These are phyloP conservation scores for Hymenoscyphus repandus DNA, from an alignment of 2,329 filamentous ascomycete species.

Conservation along the genomic window DNA sequence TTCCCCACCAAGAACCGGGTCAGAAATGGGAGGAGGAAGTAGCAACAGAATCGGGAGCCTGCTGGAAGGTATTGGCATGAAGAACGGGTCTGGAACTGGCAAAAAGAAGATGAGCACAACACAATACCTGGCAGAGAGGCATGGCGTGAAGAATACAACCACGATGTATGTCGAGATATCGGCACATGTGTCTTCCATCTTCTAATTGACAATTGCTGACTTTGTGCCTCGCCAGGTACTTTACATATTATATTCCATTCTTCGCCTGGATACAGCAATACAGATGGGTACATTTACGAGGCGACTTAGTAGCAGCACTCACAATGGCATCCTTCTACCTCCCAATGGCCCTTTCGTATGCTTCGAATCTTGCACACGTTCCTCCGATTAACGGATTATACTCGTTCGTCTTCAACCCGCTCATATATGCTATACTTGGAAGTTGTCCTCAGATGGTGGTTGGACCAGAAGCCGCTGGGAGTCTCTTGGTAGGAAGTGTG, in stretches of 20 bases:
- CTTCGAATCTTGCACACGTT: slow-evolving; percentile 86
- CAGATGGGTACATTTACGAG: slow-evolving; percentile 71
- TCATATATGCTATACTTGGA: slow-evolving; percentile 86
- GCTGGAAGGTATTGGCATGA: slow-evolving; percentile 21
- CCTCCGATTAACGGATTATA: slow-evolving; percentile 93
- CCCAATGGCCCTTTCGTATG: slow-evolving; percentile 91
- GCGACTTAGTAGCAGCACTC: slow-evolving; percentile 80
- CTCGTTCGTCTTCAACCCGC: slow-evolving; percentile 85
- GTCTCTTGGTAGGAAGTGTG: slow-evolving; percentile 81
- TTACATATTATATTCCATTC: slow-evolving; percentile 89
- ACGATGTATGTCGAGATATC: slow-evolving; percentile 57
- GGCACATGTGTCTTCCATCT: background rate
- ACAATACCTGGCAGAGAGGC: slow-evolving; percentile 62
- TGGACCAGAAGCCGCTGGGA: slow-evolving; percentile 90
- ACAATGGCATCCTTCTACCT: slow-evolving; percentile 99
- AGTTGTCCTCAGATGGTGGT: slow-evolving; percentile 92
- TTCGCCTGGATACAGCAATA: slow-evolving; percentile 90
- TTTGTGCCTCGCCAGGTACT: slow-evolving; percentile 53
- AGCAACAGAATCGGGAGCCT: slow-evolving; percentile 22
- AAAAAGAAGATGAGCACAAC: slow-evolving; percentile 67
- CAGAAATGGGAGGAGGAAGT: slow-evolving; percentile 11
- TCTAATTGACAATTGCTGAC: slow-evolving; percentile 10
- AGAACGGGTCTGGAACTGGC: slow-evolving; percentile 14
- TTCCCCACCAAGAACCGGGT: slow-evolving; percentile 12
- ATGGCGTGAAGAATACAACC: slow-evolving; percentile 68